These are phyloP conservation scores for Mrakia gelida DNA, from an alignment of 768 basidiomycete species.

Conservation along the genomic window DNA sequence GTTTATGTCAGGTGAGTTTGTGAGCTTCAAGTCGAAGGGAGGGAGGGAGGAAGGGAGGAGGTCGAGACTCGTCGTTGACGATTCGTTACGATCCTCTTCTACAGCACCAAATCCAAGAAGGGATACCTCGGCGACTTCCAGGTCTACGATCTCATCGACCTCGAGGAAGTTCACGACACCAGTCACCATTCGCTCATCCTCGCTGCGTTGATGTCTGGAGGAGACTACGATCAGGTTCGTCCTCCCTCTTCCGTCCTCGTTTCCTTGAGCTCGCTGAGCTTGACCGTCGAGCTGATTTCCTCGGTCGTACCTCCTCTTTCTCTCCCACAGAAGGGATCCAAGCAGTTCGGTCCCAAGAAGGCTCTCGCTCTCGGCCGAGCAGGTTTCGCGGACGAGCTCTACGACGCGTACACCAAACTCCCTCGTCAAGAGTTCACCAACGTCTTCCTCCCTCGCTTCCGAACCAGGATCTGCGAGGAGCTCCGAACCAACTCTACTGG, in stretches of 20 bases:
- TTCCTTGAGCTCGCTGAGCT: constrained; percentile 70
- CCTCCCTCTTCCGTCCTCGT: constrained; percentile 39
- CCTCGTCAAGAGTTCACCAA: not conserved
- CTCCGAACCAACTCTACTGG: constrained; percentile 50
- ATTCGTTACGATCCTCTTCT: constrained; percentile 31
- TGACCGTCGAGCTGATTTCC: constrained; percentile 46
- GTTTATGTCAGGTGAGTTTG: constrained; percentile 74
- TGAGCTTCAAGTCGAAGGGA: not conserved
- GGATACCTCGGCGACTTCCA: not conserved
- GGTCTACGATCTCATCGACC: not conserved
- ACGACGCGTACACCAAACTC: constrained; percentile 14
- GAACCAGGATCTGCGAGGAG: constrained; percentile 33
- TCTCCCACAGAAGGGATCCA: constrained; percentile 59
- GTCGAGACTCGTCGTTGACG: constrained; percentile 14
- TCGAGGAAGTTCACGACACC: constrained; percentile 55
- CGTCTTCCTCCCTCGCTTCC: constrained; percentile 40
- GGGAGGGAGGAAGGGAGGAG: not conserved
- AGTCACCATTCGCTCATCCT: not conserved
- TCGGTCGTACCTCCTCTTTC: constrained; percentile 31
- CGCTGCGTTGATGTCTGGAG: constrained; percentile 58
- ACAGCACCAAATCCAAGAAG: not conserved
- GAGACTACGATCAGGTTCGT: constrained; percentile 70
- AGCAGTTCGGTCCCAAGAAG: constrained; percentile 48
- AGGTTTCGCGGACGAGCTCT: constrained; percentile 58
- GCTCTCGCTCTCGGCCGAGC: constrained; percentile 74